These are phyloP conservation scores for Rickenella mellea DNA, from an alignment of 768 basidiomycete genomes.

Conservation along the genomic window DNA sequence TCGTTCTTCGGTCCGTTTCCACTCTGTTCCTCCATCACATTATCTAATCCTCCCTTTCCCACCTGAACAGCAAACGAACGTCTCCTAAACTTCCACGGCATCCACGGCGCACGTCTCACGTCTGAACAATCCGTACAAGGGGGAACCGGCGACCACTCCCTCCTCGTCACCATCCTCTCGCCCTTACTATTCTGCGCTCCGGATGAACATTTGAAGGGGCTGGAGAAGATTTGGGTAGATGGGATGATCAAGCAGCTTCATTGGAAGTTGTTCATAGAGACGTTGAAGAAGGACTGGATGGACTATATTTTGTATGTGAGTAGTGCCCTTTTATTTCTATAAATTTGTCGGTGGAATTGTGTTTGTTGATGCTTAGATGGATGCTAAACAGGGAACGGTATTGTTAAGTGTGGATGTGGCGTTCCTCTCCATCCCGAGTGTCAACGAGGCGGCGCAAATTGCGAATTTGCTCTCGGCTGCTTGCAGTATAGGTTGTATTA, in stretches of 20 bases:
- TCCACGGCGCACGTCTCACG: conserved; percentile 31
- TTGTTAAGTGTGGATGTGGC: conserved; percentile 50
- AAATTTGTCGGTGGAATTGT: not conserved
- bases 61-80: conserved; percentile 21
- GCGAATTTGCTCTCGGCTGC: conserved; percentile 35
- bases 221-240: conserved; percentile 45
- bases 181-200: conserved; percentile 44
- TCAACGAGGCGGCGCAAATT: conserved; percentile 29
- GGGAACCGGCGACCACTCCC: conserved; percentile 22
- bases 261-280: conserved; percentile 36
- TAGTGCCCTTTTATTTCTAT: not conserved
- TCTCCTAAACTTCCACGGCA: conserved; percentile 34
- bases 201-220: conserved; percentile 29
- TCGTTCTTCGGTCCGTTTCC: not conserved
- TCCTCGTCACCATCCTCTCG: conserved; percentile 26
- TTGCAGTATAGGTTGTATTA: conserved; percentile 30
- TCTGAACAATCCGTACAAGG: conserved; percentile 25
- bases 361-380: not conserved
- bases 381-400: conserved; percentile 37
- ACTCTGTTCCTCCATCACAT: not conserved
- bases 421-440: conserved; percentile 45
- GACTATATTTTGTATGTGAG: conserved; percentile 46
- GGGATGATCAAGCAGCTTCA: conserved; percentile 25
- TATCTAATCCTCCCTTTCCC: not conserved
- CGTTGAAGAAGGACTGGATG: conserved; percentile 39